phyloP scores from a whole-genome alignment of 208 protist species.

The Trypanosoma melophagium region DNA sequence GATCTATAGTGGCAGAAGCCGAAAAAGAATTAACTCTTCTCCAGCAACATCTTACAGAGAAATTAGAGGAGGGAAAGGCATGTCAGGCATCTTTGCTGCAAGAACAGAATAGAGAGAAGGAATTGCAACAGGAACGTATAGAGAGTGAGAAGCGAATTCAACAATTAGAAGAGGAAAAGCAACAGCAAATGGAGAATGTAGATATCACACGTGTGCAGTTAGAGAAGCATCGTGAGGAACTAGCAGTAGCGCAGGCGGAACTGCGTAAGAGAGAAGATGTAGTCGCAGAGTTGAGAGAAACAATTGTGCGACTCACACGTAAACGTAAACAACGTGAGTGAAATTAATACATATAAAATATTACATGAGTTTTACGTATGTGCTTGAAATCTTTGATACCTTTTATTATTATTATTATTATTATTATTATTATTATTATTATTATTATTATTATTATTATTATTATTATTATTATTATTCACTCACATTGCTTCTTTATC shows the following conservation, averaged over 20 bases:
- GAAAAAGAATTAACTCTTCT: constrained; percentile 23
- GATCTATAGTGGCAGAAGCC: constrained; percentile 22
- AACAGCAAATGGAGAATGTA: constrained; percentile 60
- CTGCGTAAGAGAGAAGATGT: constrained; percentile 34
- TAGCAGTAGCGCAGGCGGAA: constrained; percentile 32
- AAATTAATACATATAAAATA: too few species aligned
- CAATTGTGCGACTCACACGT: constrained; percentile 35
- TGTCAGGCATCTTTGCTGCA: constrained; percentile 8
- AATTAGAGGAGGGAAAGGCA: constrained; percentile 1
- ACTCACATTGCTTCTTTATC: too few species aligned
- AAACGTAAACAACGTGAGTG: constrained; percentile 20
- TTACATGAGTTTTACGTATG: too few species aligned
- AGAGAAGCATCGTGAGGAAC: constrained; percentile 26
- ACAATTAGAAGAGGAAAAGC: constrained; percentile 45
- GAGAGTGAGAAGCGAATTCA: constrained; percentile 31
- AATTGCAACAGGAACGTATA: constrained; percentile 11
- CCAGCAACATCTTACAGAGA: constrained; percentile 15
- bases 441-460: too few species aligned
- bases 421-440: too few species aligned
- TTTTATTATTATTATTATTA: too few species aligned
- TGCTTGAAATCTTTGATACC: too few species aligned
- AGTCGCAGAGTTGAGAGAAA: constrained; percentile 39
- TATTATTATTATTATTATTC: too few species aligned
- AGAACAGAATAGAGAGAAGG: constrained; percentile 19
- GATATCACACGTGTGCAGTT: constrained; percentile 42